These are phyloP conservation scores for Fusarium lyarnte DNA, from an alignment of 2,329 filamentous ascomycete genomes.

Conservation along the genomic window DNA sequence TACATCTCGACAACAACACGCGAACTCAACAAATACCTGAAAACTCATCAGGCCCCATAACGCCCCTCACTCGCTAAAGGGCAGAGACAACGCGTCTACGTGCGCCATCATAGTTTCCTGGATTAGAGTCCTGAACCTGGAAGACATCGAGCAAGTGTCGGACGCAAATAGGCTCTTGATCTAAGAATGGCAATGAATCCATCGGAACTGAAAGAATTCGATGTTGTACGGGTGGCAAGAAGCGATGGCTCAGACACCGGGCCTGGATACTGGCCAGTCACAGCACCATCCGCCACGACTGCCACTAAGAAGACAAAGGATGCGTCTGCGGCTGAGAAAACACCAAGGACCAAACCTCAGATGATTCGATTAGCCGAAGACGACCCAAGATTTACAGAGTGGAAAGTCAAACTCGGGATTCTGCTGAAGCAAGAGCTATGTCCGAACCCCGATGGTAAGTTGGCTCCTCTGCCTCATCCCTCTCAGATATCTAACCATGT, in stretches of 20 bases:
- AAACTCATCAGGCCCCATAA: neutral
- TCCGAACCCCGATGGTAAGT: conserved; percentile 52
- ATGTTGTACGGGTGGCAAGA: conserved; percentile 54
- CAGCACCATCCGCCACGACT: conserved; percentile 39
- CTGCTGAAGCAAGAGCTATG: conserved; percentile 57
- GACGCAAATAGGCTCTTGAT: neutral
- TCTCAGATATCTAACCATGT: conserved; percentile 21
- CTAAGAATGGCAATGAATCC: conserved; percentile 28
- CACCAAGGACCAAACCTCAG: conserved; percentile 53
- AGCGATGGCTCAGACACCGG: conserved; percentile 59
- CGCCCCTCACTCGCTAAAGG: neutral
- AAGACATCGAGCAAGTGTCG: neutral
- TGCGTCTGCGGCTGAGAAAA: conserved; percentile 45
- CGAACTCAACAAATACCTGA: neutral
- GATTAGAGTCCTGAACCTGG: neutral
- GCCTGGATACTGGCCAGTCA: conserved; percentile 56
- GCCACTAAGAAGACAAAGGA: conserved; percentile 53
- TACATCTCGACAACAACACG: neutral
- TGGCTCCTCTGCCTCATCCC: neutral
- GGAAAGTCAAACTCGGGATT: conserved; percentile 57
- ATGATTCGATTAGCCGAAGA: conserved; percentile 56
- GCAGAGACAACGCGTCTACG: neutral
- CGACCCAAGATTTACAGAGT: conserved; percentile 56
- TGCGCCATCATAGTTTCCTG: neutral
- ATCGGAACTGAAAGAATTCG: conserved; percentile 53